These are phyloP conservation scores for Orbilia oligospora DNA, from an alignment of 2,329 filamentous ascomycete genomes.

Conservation along the genomic window DNA sequence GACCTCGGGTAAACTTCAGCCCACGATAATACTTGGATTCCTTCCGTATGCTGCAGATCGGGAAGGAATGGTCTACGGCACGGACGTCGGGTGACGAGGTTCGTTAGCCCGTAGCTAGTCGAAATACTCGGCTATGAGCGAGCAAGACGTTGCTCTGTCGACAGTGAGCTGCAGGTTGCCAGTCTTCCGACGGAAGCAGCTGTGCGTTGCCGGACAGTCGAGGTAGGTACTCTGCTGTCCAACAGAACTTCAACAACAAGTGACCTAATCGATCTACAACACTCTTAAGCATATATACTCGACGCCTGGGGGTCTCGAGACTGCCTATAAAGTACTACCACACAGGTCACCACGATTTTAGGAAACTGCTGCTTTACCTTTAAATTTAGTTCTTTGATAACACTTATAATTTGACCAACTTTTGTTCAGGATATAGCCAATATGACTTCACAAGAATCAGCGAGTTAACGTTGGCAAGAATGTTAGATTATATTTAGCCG, in stretches of 20 bases:
- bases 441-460: too few relatives aligned
- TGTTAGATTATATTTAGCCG: too few relatives aligned
- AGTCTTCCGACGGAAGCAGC: neutral
- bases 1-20: neutral
- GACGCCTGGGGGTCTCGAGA: too few relatives aligned
- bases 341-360: neutral
- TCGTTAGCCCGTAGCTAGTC: neutral
- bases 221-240: neutral
- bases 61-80: too few relatives aligned
- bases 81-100: slow-evolving; percentile 1
- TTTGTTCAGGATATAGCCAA: neutral
- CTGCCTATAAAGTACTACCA: too few relatives aligned
- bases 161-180: neutral
- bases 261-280: neutral
- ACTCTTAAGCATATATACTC: too few relatives aligned
- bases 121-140: neutral
- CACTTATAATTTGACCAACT: too few relatives aligned
- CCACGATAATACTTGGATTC: slow-evolving; percentile 13
- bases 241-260: neutral
- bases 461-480: too few relatives aligned
- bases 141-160: neutral
- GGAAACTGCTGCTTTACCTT: too few relatives aligned
- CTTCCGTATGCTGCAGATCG: too few relatives aligned
- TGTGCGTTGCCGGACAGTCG: slow-evolving; percentile 4
- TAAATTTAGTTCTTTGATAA: slow-evolving; percentile 1